Base-by-base conservation (phyloP, 768 basidiomycete genomes). In the Russula sp. region DNA sequence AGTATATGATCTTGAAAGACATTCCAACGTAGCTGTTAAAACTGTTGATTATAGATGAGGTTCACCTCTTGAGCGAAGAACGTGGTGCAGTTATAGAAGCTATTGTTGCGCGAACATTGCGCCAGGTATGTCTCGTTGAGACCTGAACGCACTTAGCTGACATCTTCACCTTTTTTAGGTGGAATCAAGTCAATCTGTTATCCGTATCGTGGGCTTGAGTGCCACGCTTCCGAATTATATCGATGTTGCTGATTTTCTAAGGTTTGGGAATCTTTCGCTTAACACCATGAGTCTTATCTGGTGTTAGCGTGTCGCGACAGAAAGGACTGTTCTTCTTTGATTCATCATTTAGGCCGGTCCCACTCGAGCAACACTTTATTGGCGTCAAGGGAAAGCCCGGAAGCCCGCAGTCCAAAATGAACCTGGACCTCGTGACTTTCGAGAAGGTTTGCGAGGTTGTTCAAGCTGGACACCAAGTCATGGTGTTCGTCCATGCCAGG, bases 401-500 rank as follows among this genome's bases (percentile, higher is more conserved):
- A 57, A 90, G 89, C 69, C 69, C 76, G 1, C 80, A 80, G 26
- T 87, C 87, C n/a, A 86, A 85, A 69, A 89, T 84, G 71, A 96
- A 95, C 70, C 80, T 98, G 57, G 97, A 99, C 74, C 78, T 79
- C 28, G 92, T 93, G 28, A 87, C 91, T 1, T 98, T 89, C 69
- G 82, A 95, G 69, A 98, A 96, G 76, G 94, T 98, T 22, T 83
- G 88, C 3, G 89, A 90, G 38, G 79, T 98, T 7, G 91, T 98
- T 32, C 80, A 77, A n/a, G 83, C 87, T 69, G 97, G 95, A 3
- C 97, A 99, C 76, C 97, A 98, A 74, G 94, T 97, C 65, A 98
- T 99, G 95, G 95, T 99, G 0, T 99, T 99, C 71, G 97, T 99
- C 10, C 97, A 99, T 74, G 93, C 97, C 16, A 84, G 97, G 34